These are phyloP conservation scores for Penicillium crustosum DNA, from an alignment of 2,329 filamentous ascomycete genomes.

Conservation along the genomic window DNA sequence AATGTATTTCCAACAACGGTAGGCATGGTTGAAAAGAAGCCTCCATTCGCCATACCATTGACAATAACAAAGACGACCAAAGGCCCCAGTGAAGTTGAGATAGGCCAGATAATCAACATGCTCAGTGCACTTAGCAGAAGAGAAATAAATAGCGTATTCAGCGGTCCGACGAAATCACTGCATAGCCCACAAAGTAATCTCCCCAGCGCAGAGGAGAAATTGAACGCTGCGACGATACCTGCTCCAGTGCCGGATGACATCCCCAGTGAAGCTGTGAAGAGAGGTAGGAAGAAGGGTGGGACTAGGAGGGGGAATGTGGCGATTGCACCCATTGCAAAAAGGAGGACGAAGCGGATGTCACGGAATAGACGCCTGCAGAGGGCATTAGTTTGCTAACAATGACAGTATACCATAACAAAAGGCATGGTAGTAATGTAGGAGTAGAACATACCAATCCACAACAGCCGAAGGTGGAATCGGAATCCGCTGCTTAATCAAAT, in stretches of 20 bases:
- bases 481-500: slow-evolving; percentile 45
- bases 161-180: slow-evolving; percentile 55
- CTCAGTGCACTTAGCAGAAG: slow-evolving; percentile 56
- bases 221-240: slow-evolving; percentile 61
- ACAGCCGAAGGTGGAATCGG: slow-evolving; percentile 42
- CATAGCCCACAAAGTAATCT: slow-evolving; percentile 56
- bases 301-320: slow-evolving; percentile 62
- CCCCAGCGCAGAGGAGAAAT: slow-evolving; percentile 60
- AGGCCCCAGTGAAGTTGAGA: slow-evolving; percentile 55
- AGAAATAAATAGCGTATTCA: slow-evolving; percentile 56
- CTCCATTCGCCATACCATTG: slow-evolving; percentile 62
- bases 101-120: slow-evolving; percentile 63
- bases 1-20: slow-evolving; percentile 62
- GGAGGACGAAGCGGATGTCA: slow-evolving; percentile 51
- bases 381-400: not conserved
- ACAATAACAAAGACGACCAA: slow-evolving; percentile 59
- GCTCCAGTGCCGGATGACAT: slow-evolving; percentile 56
- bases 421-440: not conserved
- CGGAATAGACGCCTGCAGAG: slow-evolving; percentile 50
- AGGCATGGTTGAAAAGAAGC: slow-evolving; percentile 64
- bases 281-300: slow-evolving; percentile 61
- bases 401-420: not conserved
- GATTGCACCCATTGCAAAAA: slow-evolving; percentile 57
- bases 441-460: slow-evolving; percentile 50
- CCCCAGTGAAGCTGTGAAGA: slow-evolving; percentile 57